Evolutionary conservation across 345 rosid genomes (phyloP).

Genomic region (Rubroshorea leprosula): DNA sequence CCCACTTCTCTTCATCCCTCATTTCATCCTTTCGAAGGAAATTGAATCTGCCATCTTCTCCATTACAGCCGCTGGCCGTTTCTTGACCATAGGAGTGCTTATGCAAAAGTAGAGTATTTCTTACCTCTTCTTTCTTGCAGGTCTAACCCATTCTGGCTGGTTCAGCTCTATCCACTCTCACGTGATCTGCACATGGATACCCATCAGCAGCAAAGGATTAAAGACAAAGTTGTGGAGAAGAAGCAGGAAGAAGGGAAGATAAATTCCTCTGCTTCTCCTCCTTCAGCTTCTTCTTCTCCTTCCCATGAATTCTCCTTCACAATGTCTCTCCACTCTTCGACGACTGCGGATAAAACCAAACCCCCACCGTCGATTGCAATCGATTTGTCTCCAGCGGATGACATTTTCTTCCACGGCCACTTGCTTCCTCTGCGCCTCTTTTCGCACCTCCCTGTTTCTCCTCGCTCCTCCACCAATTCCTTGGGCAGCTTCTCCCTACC

Average conservation of each 20-base stretch:
- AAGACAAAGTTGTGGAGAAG: constrained; percentile 12
- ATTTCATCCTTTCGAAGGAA: too few relatives aligned
- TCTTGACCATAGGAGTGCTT: too few relatives aligned
- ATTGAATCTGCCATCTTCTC: too few relatives aligned
- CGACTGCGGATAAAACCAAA: constrained; percentile 31
- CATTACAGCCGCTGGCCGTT: too few relatives aligned
- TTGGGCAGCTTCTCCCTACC: constrained; percentile 62
- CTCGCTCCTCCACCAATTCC: constrained; percentile 70
- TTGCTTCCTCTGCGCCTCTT: constrained; percentile 85
- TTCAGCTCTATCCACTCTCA: too few relatives aligned
- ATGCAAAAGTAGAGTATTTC: too few relatives aligned
- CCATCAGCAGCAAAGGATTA: constrained; percentile 26
- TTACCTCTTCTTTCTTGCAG: too few relatives aligned
- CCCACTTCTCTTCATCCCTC: constrained; percentile 11
- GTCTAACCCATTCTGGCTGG: too few relatives aligned
- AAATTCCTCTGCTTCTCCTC: constrained; percentile 39
- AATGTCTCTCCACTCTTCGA: constrained; percentile 60
- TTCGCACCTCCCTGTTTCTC: constrained; percentile 78
- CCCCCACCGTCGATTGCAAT: constrained; percentile 44
- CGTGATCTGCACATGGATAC: constrained; percentile 32
- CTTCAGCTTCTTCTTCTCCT: constrained; percentile 84
- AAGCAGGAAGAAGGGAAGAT: constrained; percentile 34
- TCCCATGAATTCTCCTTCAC: constrained; percentile 93
- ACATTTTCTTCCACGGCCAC: constrained; percentile 97
- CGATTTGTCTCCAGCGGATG: constrained; percentile 91